These are phyloP conservation scores for Chernovozyma sophiae-reginae DNA, from an alignment of 1,139 yeast species.

Conservation along the genomic window DNA sequence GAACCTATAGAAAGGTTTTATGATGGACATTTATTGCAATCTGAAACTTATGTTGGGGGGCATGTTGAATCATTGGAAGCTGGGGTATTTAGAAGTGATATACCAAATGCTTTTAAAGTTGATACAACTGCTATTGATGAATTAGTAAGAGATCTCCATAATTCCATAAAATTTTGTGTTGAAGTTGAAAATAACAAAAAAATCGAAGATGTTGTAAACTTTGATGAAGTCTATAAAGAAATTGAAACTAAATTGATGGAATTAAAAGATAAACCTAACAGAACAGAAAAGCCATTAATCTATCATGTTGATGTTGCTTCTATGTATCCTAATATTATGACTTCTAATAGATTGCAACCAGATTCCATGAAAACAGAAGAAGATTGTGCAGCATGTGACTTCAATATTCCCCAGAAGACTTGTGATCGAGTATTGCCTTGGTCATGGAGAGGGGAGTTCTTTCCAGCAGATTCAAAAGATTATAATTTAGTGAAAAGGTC, in stretches of 20 bases:
- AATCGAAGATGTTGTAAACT: conserved; percentile 73
- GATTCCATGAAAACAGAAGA: conserved; percentile 95
- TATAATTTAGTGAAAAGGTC: conserved; percentile 87
- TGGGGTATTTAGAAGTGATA: conserved; percentile 92
- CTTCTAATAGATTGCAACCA: conserved; percentile 94
- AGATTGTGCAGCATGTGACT: conserved; percentile 97
- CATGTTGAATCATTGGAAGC: conserved; percentile 98
- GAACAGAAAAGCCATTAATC: conserved; percentile 79
- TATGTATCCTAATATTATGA: conserved; percentile 99
- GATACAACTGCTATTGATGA: conserved; percentile 85
- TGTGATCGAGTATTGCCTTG: conserved; percentile 92
- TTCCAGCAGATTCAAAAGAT: conserved; percentile 88
- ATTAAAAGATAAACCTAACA: conserved; percentile 55
- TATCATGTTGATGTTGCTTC: conserved; percentile 99
- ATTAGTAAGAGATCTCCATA: conserved; percentile 64
- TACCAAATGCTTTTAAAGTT: conserved; percentile 67
- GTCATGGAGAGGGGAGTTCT: conserved; percentile 98
- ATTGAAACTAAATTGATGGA: conserved; percentile 54
- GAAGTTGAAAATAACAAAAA: conserved; percentile 76
- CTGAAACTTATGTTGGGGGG: conserved; percentile 98
- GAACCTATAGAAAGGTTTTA: conserved; percentile 92
- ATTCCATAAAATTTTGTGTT: conserved; percentile 77
- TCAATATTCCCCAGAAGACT: conserved; percentile 87
- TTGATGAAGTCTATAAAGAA: conserved; percentile 62
- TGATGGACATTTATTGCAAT: conserved; percentile 88